Base-by-base conservation (phyloP, 805 yeast genomes). In the Metschnikowia vanudenii region DNA sequence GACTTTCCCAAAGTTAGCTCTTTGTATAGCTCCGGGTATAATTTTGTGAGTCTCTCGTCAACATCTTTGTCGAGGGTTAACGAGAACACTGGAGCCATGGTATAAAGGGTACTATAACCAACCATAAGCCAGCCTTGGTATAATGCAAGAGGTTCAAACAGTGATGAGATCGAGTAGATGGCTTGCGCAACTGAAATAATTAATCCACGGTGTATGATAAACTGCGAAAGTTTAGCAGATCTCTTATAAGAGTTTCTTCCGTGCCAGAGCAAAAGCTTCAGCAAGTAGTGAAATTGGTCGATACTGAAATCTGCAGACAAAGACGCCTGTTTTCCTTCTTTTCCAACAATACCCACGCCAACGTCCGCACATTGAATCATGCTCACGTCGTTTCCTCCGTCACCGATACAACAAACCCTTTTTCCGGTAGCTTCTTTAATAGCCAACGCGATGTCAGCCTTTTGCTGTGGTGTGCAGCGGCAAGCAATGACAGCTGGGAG, bases 361-460 rank as follows among this genome's bases (percentile, higher is more conserved):
- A 94, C 97, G 70, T 95, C 97, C 0, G 99, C 99, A 55, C 95
- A 85, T 68, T 94, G 99, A 55, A 94, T 94, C 99, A 94, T 94
- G 57, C 96, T 87, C 29, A 94, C 99, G 67, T 94, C 99, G 60
- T 94, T 94, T 58, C 99, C 99, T 59, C 99, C 99, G 67, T 94
- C 99, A 46, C 99, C 99, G 55, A 94, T 95, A 61, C 98, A 94
- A 55, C 98, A 92, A 2, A 92, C 97, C 42, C 99, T 73, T 60
- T 88, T 88, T 4, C 88, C 88, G 0, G 98, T 94, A 26, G 80
- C 68, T 49, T 79, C 79, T 58, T 91, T 79, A 53, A 94, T 94
- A 53, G 85, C 71, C 20, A 79, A 57, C 0, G 98, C 97, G 45
- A 95, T 87, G 62, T 94, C 98, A 0, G 98, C 98, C 64, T 94